phyloP scores from a whole-genome alignment of 2,329 filamentous ascomycete genomes.

The Cladophialophora yegresii region DNA sequence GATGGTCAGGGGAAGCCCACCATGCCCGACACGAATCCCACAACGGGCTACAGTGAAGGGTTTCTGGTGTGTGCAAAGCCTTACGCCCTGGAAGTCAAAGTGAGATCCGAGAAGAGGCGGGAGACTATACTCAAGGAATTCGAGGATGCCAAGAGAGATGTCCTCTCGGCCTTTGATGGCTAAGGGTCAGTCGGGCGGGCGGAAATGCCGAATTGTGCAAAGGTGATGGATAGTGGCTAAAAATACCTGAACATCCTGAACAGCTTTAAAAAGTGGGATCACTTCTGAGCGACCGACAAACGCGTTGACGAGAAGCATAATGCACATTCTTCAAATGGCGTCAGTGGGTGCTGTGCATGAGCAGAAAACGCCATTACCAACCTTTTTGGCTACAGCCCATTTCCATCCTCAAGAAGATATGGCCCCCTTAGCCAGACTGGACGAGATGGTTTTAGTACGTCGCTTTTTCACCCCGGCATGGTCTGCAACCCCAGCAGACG shows the following conservation, averaged over 20 bases:
- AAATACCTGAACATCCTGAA: background rate
- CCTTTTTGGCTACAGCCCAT: constrained; percentile 29
- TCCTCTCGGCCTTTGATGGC: constrained; percentile 35
- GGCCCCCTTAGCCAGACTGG: background rate
- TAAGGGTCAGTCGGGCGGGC: constrained; percentile 4
- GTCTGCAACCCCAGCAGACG: background rate
- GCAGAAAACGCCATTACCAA: background rate
- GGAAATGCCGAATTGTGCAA: background rate
- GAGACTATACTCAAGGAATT: constrained; percentile 41
- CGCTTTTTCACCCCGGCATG: background rate
- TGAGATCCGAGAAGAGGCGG: constrained; percentile 38
- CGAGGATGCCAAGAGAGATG: constrained; percentile 37
- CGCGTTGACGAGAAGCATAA: constrained; percentile 1
- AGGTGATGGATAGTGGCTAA: background rate
- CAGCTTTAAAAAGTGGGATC: background rate
- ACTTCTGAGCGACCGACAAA: background rate
- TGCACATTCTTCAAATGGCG: constrained; percentile 16
- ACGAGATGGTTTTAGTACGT: background rate
- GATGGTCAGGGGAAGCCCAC: constrained; percentile 32
- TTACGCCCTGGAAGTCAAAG: constrained; percentile 40
- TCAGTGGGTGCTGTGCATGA: constrained; percentile 1
- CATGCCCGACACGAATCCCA: constrained; percentile 43
- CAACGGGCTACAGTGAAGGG: constrained; percentile 43
- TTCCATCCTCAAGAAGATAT: constrained; percentile 27
- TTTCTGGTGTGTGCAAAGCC: constrained; percentile 42